A percentile compares a stretch with the other conserved stretches of the same genome.
Evolutionary conservation across 2,329 filamentous ascomycete genomes (phyloP).

Genomic region (Immersiporthe knoxdaviesiana): DNA sequence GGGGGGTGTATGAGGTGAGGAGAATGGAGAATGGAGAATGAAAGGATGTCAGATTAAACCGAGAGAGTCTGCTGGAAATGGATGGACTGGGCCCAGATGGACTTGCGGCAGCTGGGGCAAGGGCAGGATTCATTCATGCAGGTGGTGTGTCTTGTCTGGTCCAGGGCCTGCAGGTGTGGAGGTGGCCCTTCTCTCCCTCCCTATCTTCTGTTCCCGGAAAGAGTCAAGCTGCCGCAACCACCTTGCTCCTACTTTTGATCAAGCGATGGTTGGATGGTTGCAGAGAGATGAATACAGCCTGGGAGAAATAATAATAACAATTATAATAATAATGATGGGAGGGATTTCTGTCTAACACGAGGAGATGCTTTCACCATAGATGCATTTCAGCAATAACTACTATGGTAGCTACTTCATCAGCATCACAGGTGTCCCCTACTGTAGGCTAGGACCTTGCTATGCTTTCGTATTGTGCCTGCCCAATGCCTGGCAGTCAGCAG

Average conservation of each 20-base stretch:
- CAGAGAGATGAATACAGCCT: neutral
- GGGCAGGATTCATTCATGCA: constrained; percentile 14
- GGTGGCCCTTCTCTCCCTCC: neutral
- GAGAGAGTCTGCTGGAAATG: constrained; percentile 5
- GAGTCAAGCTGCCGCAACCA: constrained; percentile 1
- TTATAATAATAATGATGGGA: no score
- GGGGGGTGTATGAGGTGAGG: constrained; percentile 8
- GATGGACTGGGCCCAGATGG: constrained; percentile 9
- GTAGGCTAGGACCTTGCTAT: neutral
- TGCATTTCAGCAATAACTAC: neutral
- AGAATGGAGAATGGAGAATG: neutral
- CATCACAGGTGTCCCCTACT: neutral
- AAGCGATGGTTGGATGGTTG: neutral
- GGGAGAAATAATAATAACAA: neutral
- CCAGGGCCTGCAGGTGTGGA: constrained; percentile 11
- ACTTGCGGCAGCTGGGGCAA: constrained; percentile 1
- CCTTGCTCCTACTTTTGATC: neutral
- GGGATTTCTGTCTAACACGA: no score
- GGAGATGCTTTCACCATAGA: neutral
- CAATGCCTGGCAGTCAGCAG: constrained; percentile 11
- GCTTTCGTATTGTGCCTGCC: neutral
- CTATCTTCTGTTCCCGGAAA: constrained; percentile 15
- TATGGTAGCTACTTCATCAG: neutral
- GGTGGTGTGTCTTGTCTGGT: constrained; percentile 4
- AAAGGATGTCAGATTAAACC: neutral